A percentile compares a stretch with the other conserved stretches of the same genome.
phyloP scores from a whole-genome alignment of 1,139 yeast species.

The Lodderomyces metapsilosis region DNA sequence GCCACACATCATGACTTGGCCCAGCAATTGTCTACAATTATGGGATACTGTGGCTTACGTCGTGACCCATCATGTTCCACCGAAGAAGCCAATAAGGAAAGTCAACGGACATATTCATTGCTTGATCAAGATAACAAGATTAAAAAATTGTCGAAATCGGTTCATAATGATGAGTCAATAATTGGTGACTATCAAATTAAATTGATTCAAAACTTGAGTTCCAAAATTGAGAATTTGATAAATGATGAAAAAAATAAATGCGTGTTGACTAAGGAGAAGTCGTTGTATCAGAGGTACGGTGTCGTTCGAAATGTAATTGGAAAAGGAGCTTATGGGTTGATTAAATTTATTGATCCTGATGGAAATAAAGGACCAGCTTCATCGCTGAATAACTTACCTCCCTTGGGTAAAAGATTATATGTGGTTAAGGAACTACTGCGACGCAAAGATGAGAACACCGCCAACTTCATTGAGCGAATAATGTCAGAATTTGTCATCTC shows the following conservation, averaged over 20 bases:
- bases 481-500: constrained; percentile 79
- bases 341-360: constrained; percentile 63
- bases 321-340: constrained; percentile 83
- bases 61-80: constrained; percentile 15
- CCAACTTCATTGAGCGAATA: constrained; percentile 64
- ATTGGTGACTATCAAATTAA: constrained; percentile 56
- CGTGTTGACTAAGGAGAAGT: constrained; percentile 22
- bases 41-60: constrained; percentile 35
- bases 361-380: constrained; percentile 17
- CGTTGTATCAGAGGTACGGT: constrained; percentile 64
- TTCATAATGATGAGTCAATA: constrained; percentile 39
- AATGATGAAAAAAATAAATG: constrained; percentile 19
- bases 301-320: constrained; percentile 79
- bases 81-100: constrained; percentile 32
- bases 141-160: constrained; percentile 22
- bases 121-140: constrained; percentile 24
- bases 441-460: constrained; percentile 51
- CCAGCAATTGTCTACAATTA: constrained; percentile 27
- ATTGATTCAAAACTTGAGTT: constrained; percentile 49
- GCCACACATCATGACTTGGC: constrained; percentile 16
- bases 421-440: constrained; percentile 65
- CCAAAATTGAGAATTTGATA: constrained; percentile 32
- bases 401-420: constrained; percentile 28
- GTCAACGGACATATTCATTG: constrained; percentile 28
- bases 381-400: constrained; percentile 2